phyloP scores from a whole-genome alignment of 164 flowering plant genomes.

The Kingdonia uniflora region DNA sequence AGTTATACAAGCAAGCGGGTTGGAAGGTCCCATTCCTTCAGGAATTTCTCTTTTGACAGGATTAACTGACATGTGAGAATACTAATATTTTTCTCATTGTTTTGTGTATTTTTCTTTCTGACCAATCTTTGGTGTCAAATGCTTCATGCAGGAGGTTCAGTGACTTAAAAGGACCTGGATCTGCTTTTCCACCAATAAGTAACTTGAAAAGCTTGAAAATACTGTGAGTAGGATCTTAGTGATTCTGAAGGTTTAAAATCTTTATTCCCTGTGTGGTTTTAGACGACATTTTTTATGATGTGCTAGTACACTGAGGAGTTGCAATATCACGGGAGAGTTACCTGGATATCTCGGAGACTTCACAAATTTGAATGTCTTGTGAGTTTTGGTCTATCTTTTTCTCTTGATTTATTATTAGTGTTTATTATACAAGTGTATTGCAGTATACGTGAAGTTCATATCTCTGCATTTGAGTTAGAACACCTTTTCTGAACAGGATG shows the following conservation, averaged over 20 bases:
- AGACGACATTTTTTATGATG: background rate
- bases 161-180: constrained; percentile 6
- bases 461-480: too few species aligned
- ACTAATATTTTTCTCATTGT: background rate
- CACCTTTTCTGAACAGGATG: too few species aligned
- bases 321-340: constrained; percentile 12
- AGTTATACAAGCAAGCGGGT: constrained; percentile 8
- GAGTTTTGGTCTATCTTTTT: background rate
- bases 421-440: too few species aligned
- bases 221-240: constrained; percentile 6
- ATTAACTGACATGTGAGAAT: constrained; percentile 7
- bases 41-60: constrained; percentile 16
- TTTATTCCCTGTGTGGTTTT: background rate
- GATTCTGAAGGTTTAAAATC: background rate
- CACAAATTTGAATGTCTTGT: constrained; percentile 1
- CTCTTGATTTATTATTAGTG: too few species aligned
- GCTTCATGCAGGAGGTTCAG: constrained; percentile 14
- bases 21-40: constrained; percentile 28
- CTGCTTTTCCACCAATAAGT: constrained; percentile 10
- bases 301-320: constrained; percentile 14
- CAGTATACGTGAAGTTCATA: too few species aligned
- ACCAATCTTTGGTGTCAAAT: background rate
- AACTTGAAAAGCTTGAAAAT: constrained; percentile 3
- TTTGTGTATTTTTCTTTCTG: background rate
- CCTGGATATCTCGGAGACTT: background rate